A percentile compares a stretch with the other conserved stretches of the same genome.
These are phyloP conservation scores for Saturnispora galanensis DNA, from an alignment of 805 yeast species.

Conservation along the genomic window DNA sequence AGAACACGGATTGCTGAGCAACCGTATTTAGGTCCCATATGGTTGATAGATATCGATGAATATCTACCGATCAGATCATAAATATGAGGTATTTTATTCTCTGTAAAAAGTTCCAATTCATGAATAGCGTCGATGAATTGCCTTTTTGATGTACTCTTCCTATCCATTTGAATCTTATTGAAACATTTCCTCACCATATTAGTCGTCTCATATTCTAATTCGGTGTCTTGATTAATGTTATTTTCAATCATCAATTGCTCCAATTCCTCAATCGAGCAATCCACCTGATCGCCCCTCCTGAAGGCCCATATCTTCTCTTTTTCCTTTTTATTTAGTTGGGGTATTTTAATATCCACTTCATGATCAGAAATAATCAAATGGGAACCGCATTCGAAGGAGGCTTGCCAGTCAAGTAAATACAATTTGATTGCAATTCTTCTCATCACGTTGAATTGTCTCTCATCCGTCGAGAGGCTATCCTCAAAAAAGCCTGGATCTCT, in stretches of 20 bases:
- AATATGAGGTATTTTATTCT: slow-evolving; percentile 23
- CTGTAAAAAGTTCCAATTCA: slow-evolving; percentile 25
- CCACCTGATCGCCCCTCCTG: slow-evolving; percentile 22
- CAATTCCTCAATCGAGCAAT: slow-evolving; percentile 16
- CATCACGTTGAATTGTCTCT: slow-evolving; percentile 33
- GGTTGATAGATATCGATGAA: neutral
- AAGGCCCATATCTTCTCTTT: slow-evolving; percentile 18
- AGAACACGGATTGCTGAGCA: slow-evolving; percentile 24
- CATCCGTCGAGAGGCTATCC: slow-evolving; percentile 26
- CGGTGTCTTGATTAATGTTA: slow-evolving; percentile 25
- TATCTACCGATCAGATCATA: slow-evolving; percentile 24
- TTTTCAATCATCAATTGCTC: slow-evolving; percentile 21
- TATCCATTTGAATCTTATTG: slow-evolving; percentile 21
- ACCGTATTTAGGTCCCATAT: slow-evolving; percentile 18
- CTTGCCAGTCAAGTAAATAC: slow-evolving; percentile 32
- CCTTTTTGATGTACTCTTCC: slow-evolving; percentile 26
- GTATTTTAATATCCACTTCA: slow-evolving; percentile 38
- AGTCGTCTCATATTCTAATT: slow-evolving; percentile 27
- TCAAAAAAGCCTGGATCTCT: slow-evolving; percentile 36
- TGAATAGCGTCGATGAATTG: slow-evolving; percentile 24
- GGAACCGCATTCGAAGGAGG: slow-evolving; percentile 36
- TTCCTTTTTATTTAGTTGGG: slow-evolving; percentile 19
- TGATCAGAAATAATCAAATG: slow-evolving; percentile 31
- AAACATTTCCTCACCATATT: slow-evolving; percentile 26
- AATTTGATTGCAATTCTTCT: slow-evolving; percentile 41